Evolutionary conservation across 257 asterid species (phyloP).

Genomic region (Haberlea rhodopensis): DNA sequence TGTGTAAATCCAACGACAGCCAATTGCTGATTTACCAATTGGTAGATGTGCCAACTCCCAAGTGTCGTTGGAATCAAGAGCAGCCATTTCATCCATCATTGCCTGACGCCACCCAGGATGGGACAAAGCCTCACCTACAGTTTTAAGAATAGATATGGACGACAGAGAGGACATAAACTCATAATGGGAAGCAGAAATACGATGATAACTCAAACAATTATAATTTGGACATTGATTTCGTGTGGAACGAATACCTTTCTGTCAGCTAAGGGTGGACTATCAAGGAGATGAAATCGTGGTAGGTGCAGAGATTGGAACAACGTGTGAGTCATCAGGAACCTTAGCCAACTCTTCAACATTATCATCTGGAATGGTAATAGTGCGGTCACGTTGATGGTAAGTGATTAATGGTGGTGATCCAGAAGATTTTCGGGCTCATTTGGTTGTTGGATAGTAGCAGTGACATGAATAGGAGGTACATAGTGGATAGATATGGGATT

Average conservation of each 20-base stretch:
- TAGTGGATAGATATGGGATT: no score
- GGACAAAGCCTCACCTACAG: not conserved
- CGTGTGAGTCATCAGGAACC: not conserved
- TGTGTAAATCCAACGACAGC: no score
- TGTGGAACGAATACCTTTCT: not conserved
- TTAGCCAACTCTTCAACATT: not conserved
- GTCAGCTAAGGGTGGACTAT: not conserved
- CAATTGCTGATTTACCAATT: no score
- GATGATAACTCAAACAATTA: not conserved
- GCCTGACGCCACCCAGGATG: constrained; percentile 8
- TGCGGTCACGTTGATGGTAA: not conserved
- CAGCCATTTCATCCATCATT: constrained; percentile 1
- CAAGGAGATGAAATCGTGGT: not conserved
- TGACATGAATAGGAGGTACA: no score
- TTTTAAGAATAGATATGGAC: constrained; percentile 9
- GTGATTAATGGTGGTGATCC: no score
- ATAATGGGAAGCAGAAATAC: not conserved
- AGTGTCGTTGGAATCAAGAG: no score
- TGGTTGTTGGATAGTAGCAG: no score
- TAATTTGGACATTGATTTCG: not conserved
- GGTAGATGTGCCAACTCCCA: no score
- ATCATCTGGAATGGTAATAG: not conserved
- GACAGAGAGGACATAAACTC: not conserved
- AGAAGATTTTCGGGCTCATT: no score
- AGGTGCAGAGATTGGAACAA: not conserved